Conservation (phyloP, 495 filamentous ascomycete species). For the Hyaloscypha hepaticicola region DNA sequence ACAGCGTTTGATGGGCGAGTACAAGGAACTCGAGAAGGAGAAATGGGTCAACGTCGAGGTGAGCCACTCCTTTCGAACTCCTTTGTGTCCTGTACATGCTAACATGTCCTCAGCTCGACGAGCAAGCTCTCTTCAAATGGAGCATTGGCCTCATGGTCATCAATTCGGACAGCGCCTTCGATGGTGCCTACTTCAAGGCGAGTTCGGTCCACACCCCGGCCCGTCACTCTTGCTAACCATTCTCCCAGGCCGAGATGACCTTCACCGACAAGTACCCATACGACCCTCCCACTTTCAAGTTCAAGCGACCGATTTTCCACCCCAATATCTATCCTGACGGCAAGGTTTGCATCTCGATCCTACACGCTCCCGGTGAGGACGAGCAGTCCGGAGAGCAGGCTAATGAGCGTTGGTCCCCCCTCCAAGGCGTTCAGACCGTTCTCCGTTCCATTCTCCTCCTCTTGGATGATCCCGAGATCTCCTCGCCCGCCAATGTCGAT, state of each 20-base stretch:
- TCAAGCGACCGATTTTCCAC: conserved; percentile 78
- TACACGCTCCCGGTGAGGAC: conserved; percentile 89
- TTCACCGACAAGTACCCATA: conserved; percentile 92
- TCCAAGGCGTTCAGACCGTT: conserved; percentile 91
- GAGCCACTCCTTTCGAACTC: conserved; percentile 30
- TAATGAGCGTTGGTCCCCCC: conserved; percentile 86
- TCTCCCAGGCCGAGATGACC: conserved; percentile 66
- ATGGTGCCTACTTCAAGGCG: conserved; percentile 86
- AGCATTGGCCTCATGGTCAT: conserved; percentile 84
- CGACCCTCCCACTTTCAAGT: conserved; percentile 87
- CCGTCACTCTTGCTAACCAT: conserved; percentile 10
- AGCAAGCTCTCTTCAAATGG: conserved; percentile 83
- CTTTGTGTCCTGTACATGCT: background rate
- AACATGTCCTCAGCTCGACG: conserved; percentile 52
- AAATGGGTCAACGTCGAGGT: conserved; percentile 92
- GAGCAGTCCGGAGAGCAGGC: conserved; percentile 87
- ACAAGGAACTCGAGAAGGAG: conserved; percentile 78
- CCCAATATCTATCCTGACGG: conserved; percentile 93
- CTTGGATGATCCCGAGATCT: conserved; percentile 90
- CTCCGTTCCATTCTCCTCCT: conserved; percentile 91
- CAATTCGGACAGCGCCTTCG: conserved; percentile 86
- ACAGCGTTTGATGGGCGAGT: conserved; percentile 86
- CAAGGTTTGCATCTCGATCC: conserved; percentile 92
- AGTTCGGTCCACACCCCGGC: conserved; percentile 2
- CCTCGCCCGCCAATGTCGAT: conserved; percentile 92